A percentile compares a stretch with the other conserved stretches of the same genome.
phyloP scores from a whole-genome alignment of 345 rosid genomes.

The Limnanthes douglasii region DNA sequence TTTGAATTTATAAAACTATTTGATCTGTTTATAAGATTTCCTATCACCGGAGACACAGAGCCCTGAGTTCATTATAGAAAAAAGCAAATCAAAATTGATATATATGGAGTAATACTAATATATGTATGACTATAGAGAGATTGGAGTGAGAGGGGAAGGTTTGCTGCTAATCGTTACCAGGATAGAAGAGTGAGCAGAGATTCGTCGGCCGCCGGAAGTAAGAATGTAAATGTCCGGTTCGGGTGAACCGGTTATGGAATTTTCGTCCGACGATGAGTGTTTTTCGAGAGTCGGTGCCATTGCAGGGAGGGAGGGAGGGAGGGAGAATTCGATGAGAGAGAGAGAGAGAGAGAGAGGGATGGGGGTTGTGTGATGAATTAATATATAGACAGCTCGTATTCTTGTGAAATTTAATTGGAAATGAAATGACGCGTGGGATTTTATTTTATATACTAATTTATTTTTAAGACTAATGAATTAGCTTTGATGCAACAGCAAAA shows the following conservation, averaged over 20 bases:
- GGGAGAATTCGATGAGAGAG: not conserved
- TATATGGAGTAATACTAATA: too few relatives aligned
- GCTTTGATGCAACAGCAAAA: too few relatives aligned
- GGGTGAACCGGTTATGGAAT: conserved; percentile 14
- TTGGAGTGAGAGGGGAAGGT: not conserved
- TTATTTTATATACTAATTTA: too few relatives aligned
- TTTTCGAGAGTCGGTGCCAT: too few relatives aligned
- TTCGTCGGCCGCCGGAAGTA: conserved; percentile 55
- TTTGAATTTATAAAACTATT: conserved; percentile 33
- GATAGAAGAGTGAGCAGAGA: conserved; percentile 49
- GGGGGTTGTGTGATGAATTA: too few relatives aligned
- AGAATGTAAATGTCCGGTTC: conserved; percentile 47
- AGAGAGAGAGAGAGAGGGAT: conserved; percentile 3
- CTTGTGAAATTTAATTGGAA: too few relatives aligned
- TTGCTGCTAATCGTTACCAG: conserved; percentile 23
- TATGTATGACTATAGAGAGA: not conserved
- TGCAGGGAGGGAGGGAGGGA: conserved; percentile 10
- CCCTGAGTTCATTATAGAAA: conserved; percentile 20
- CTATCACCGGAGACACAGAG: conserved; percentile 53
- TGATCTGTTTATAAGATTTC: conserved; percentile 35
- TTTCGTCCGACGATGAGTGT: conserved; percentile 5
- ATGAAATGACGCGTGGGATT: too few relatives aligned
- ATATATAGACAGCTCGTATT: too few relatives aligned
- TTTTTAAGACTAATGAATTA: too few relatives aligned
- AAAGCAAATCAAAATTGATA: not conserved